Evolutionary conservation across 495 filamentous ascomycete species (phyloP).

Genomic region (Aspergillus sclerotioniger): DNA sequence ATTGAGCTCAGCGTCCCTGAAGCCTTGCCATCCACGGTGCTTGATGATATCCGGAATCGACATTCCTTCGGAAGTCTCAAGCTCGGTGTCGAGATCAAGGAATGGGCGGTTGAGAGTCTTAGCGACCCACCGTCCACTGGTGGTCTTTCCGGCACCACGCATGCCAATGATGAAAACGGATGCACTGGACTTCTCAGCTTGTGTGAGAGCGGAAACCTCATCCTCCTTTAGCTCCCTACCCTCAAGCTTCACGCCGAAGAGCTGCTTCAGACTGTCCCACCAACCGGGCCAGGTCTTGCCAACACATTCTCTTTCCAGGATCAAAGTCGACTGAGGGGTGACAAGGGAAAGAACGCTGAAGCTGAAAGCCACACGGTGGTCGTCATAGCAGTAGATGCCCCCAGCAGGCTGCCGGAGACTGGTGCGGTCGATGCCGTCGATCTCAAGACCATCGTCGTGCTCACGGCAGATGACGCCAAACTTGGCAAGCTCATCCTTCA

Average conservation of each 20-base stretch:
- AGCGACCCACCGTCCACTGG: constrained; percentile 80
- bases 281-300: constrained; percentile 99
- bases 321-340: constrained; percentile 70
- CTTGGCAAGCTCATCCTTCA: constrained; percentile 95
- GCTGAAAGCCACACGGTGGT: constrained; percentile 98
- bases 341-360: constrained; percentile 85
- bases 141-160: constrained; percentile 97
- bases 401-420: constrained; percentile 59
- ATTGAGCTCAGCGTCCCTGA: constrained; percentile 76
- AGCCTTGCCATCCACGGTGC: constrained; percentile 79
- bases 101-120: constrained; percentile 71
- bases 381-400: constrained; percentile 91
- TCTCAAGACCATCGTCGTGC: constrained; percentile 88
- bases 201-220: constrained; percentile 24
- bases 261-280: constrained; percentile 84
- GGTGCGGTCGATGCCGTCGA: constrained; percentile 64
- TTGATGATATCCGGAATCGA: constrained; percentile 84
- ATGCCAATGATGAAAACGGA: constrained; percentile 96
- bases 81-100: constrained; percentile 81
- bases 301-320: constrained; percentile 87
- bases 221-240: constrained; percentile 63
- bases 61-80: constrained; percentile 69
- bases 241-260: constrained; percentile 70
- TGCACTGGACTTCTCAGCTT: constrained; percentile 37
- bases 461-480: constrained; percentile 87